These are phyloP conservation scores for Pseudogymnoascus sp. DNA, from an alignment of 2,329 filamentous ascomycete genomes.

Conservation along the genomic window DNA sequence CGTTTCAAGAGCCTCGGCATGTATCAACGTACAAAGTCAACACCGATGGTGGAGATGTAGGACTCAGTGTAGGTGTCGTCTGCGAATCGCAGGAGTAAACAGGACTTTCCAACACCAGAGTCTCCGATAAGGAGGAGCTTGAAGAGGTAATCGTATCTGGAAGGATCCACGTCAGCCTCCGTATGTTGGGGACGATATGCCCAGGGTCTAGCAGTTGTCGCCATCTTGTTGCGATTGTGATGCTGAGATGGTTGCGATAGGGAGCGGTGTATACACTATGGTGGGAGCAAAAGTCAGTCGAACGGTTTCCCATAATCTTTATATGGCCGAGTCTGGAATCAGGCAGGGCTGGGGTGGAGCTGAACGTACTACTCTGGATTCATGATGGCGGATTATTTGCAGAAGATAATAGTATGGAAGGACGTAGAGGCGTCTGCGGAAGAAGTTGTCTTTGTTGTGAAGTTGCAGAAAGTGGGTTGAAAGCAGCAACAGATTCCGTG, in stretches of 20 bases:
- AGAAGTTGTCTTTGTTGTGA: background rate
- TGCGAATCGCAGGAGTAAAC: constrained; percentile 92
- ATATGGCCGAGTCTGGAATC: constrained; percentile 3
- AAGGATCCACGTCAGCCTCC: constrained; percentile 20
- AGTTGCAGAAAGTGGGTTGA: background rate
- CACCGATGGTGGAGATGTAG: constrained; percentile 99
- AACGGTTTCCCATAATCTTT: background rate
- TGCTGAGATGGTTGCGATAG: constrained; percentile 19
- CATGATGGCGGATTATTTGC: constrained; percentile 50
- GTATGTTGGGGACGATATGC: background rate
- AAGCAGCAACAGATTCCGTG: constrained; percentile 8
- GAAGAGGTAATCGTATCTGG: constrained; percentile 99
- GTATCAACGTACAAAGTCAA: constrained; percentile 75
- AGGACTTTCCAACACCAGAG: constrained; percentile 99
- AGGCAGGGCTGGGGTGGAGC: background rate
- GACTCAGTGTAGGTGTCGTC: constrained; percentile 99
- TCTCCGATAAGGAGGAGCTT: constrained; percentile 99
- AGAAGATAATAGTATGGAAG: background rate
- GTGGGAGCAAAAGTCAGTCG: constrained; percentile 9
- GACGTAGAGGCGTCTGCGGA: background rate
- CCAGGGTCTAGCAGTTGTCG: constrained; percentile 1
- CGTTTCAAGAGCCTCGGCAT: background rate
- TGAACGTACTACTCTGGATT: constrained; percentile 66
- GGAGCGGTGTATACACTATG: constrained; percentile 21
- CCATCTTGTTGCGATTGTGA: constrained; percentile 11